A percentile compares a stretch with the other conserved stretches of the same genome.
These are phyloP conservation scores for Yamagishiella unicocca DNA, from an alignment of 139 green algal species.

Conservation along the genomic window DNA sequence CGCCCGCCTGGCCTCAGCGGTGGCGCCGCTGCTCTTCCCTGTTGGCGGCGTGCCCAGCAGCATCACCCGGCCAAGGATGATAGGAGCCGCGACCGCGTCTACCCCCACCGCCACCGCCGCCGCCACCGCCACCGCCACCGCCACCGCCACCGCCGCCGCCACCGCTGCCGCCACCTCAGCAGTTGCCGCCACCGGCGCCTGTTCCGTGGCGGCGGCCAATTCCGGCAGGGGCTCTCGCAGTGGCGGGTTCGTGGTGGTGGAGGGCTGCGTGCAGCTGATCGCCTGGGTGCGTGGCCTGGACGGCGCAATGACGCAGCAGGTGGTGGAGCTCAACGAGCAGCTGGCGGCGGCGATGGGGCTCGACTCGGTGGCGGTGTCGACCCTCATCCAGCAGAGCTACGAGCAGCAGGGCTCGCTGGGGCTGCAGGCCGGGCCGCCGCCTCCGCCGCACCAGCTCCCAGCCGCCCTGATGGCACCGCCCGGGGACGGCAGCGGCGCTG, in stretches of 20 bases:
- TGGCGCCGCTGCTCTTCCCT: conserved; percentile 16
- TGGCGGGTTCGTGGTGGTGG: conserved; percentile 30
- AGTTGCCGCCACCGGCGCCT: background rate
- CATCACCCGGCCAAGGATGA: too few species aligned
- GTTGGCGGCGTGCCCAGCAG: too few species aligned
- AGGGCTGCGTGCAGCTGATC: conserved; percentile 49
- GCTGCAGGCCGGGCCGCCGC: background rate
- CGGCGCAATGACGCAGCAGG: background rate
- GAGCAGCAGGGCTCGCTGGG: background rate
- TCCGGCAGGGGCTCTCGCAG: background rate
- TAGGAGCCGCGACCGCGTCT: background rate
- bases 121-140: background rate
- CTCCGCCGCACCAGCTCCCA: background rate
- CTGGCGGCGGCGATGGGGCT: conserved; percentile 30
- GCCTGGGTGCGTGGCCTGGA: conserved; percentile 34
- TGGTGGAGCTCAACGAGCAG: conserved; percentile 30
- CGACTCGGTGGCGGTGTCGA: background rate
- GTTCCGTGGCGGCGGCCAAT: background rate
- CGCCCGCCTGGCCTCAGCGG: background rate
- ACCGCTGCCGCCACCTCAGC: background rate
- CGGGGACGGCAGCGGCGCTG: background rate
- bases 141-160: background rate
- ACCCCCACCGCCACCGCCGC: background rate
- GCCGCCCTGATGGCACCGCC: too few species aligned
- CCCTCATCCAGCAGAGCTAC: background rate